Conservation (phyloP, 768 basidiomycete genomes). For the Suillus spraguei region DNA sequence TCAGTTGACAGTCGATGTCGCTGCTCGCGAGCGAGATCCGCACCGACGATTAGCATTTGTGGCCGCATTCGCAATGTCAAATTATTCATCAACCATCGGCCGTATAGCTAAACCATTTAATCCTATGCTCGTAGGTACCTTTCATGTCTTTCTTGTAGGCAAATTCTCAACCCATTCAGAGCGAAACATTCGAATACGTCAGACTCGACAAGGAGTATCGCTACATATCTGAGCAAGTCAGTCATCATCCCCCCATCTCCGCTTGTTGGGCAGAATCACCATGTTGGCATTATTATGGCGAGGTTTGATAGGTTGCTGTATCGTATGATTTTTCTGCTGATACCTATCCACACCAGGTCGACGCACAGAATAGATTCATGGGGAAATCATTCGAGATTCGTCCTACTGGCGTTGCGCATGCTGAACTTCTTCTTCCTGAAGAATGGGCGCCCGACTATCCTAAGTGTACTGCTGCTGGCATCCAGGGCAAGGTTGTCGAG, state of each 20-base stretch:
- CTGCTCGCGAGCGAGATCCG: slow-evolving; percentile 74
- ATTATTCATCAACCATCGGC: slow-evolving; percentile 95
- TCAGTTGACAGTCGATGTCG: slow-evolving; percentile 70
- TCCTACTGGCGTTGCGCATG: slow-evolving; percentile 93
- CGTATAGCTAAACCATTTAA: slow-evolving; percentile 98
- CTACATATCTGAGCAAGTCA: slow-evolving; percentile 96
- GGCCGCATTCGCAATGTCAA: slow-evolving; percentile 96
- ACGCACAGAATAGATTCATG: slow-evolving; percentile 96
- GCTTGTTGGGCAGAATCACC: slow-evolving; percentile 95
- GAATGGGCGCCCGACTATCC: slow-evolving; percentile 67
- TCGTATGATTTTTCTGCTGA: slow-evolving; percentile 6
- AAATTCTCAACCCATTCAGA: slow-evolving; percentile 39
- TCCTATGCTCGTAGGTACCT: slow-evolving; percentile 77
- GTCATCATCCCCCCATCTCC: slow-evolving; percentile 95
- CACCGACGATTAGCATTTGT: slow-evolving; percentile 88
- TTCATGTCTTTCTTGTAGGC: background rate
- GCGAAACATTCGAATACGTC: slow-evolving; percentile 95
- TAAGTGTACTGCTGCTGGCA: slow-evolving; percentile 43
- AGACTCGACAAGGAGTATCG: slow-evolving; percentile 85
- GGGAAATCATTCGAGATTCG: slow-evolving; percentile 96
- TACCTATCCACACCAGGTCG: slow-evolving; percentile 55
- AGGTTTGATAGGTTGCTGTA: slow-evolving; percentile 44
- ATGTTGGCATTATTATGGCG: slow-evolving; percentile 88
- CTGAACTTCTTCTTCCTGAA: slow-evolving; percentile 74
- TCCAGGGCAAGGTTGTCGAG: slow-evolving; percentile 67